Base-by-base conservation (phyloP, 768 basidiomycete species). In the Mycena pura region DNA sequence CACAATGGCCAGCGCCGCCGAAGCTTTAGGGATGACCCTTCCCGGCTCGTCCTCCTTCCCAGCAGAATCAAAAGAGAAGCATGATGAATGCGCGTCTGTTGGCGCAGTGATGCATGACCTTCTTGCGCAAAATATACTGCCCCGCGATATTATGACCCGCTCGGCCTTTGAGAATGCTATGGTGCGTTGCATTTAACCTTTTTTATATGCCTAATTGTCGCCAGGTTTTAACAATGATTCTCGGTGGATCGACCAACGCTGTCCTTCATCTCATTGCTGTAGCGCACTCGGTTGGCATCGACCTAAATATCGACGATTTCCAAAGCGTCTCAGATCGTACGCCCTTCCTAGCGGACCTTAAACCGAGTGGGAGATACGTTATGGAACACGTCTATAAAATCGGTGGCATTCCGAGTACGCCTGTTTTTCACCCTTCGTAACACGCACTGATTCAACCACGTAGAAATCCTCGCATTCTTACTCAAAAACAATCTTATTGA, bases 101-200 rank as follows among this genome's bases (percentile, higher is more conserved):
- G 97, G 97, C 38, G 73, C 82, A 28, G 86, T 83, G n/a, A 95
- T 99, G 90, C 82, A 86, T 68, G 87, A 90, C 71, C 85, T 99
- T 48, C 79, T 99, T 52, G 91, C 91, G 74, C 88, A 94, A 77
- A 95, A 97, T 78, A 90, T 99, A 70, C 82, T 92, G 41, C 97
- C 97, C 4, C 80, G 92, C 48, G 91, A 99, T 69, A 98, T 99
- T 76, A 99, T 99, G 96, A 98, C 95, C 17, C 86, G 90, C 10
- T 85, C 90, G 19, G 96, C 97, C 10, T 99, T 99, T 69, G 97
- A 99, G 78, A 99, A 98, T 76, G 96, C 97, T 5, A 96, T 99
- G 86, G 96, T 93, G 76, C 47, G 72, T 66, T 59, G 52, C 44
- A 46, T 49, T 36, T 50, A 56, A 22, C 41, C 31, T 32, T n/a